These are phyloP conservation scores for Hygrocybe coccinea DNA, from an alignment of 768 basidiomycete species.

Conservation along the genomic window DNA sequence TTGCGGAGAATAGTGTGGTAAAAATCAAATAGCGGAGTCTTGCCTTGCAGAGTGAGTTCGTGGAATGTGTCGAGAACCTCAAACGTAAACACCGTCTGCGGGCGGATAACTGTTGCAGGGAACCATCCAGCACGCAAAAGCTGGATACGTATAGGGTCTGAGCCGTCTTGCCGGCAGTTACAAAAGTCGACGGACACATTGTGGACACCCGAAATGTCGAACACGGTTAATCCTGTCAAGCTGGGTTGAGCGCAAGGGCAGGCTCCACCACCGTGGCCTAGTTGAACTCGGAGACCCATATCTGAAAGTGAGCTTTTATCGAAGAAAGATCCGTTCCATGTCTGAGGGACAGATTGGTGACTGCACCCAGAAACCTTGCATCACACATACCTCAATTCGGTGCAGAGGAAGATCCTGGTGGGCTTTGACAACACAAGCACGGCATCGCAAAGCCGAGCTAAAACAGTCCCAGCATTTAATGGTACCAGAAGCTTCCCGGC, in stretches of 20 bases:
- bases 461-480: constrained; percentile 12
- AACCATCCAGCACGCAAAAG: constrained; percentile 12
- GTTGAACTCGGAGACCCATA: constrained; percentile 14
- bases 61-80: background rate
- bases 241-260: background rate
- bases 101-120: constrained; percentile 14
- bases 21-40: constrained; percentile 16
- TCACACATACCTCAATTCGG: constrained; percentile 12
- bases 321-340: constrained; percentile 10
- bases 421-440: background rate
- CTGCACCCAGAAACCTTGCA: background rate
- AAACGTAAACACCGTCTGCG: constrained; percentile 7
- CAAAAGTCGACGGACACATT: constrained; percentile 14
- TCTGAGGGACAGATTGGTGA: background rate
- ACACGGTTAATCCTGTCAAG: constrained; percentile 7
- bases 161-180: constrained; percentile 7
- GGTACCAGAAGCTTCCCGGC: background rate
- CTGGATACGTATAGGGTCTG: background rate
- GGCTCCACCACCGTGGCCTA: constrained; percentile 10
- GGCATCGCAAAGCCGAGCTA: constrained; percentile 3
- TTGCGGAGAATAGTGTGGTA: constrained; percentile 14
- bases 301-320: constrained; percentile 1
- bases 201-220: constrained; percentile 11
- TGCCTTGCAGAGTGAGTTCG: constrained; percentile 6
- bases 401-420: constrained; percentile 12